These are phyloP conservation scores for Rossbeevera mucosa DNA, from an alignment of 768 basidiomycete genomes.

Conservation along the genomic window DNA sequence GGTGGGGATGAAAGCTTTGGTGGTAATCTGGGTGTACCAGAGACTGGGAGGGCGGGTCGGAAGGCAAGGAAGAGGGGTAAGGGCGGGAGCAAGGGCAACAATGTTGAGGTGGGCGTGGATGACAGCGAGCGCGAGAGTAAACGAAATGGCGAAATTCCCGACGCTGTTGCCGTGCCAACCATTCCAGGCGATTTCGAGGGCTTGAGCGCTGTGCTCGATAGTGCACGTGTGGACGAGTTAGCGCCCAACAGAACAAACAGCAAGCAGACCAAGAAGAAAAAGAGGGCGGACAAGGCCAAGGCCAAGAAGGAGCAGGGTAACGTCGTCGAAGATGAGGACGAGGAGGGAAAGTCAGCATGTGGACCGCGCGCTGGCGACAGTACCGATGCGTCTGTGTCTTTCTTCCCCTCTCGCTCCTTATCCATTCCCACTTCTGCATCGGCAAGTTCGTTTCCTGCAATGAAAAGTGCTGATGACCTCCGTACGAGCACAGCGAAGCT, in stretches of 20 bases:
- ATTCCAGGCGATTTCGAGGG: constrained; percentile 17
- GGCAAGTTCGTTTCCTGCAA: neutral
- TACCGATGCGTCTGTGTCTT: constrained; percentile 13
- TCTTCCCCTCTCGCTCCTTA: neutral
- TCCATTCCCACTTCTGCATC: neutral
- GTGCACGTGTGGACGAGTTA: neutral
- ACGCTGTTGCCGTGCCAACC: neutral
- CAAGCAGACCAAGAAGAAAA: constrained; percentile 36
- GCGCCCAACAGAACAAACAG: constrained; percentile 31
- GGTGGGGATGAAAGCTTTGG: neutral
- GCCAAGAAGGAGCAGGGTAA: neutral
- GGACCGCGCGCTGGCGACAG: constrained; percentile 12
- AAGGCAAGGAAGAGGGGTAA: neutral
- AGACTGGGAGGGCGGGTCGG: neutral
- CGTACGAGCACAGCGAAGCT: constrained; percentile 4
- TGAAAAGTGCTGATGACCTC: neutral
- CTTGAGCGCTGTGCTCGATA: neutral
- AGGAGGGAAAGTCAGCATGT: constrained; percentile 11
- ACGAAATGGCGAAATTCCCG: no score
- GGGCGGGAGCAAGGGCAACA: neutral
- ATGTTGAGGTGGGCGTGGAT: neutral
- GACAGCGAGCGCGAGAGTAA: neutral
- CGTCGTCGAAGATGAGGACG: neutral
- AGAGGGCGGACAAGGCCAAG: constrained; percentile 4
- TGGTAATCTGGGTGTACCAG: neutral